phyloP scores from a whole-genome alignment of 2,329 filamentous ascomycete species.

The Ophiocordyceps camponoti-rufipedis region DNA sequence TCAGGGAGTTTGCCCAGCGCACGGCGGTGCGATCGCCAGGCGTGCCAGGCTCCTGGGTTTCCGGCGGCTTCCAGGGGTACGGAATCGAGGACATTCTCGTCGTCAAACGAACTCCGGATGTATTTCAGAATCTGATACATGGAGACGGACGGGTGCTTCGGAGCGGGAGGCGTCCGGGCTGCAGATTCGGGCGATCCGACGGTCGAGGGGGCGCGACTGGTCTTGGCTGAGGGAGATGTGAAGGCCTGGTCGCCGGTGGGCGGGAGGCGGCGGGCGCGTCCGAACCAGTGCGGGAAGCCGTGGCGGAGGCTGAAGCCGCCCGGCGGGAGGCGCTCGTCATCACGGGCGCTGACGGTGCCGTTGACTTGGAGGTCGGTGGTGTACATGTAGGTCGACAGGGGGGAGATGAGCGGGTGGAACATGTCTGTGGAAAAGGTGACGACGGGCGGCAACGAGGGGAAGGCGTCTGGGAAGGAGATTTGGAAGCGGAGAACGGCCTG shows the following conservation, averaged over 20 bases:
- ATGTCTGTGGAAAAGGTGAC: constrained; percentile 84
- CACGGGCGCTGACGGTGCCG: constrained; percentile 65
- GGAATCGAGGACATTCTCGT: constrained; percentile 57
- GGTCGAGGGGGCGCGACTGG: constrained; percentile 3
- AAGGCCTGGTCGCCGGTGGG: constrained; percentile 15
- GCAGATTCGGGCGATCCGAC: constrained; percentile 13
- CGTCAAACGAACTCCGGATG: constrained; percentile 64
- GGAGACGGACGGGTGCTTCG: constrained; percentile 27
- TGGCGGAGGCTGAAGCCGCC: constrained; percentile 82
- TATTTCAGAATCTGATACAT: constrained; percentile 60
- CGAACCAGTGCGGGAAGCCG: constrained; percentile 83
- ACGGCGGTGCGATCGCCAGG: constrained; percentile 59
- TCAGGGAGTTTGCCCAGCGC: constrained; percentile 11
- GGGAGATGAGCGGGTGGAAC: constrained; percentile 85
- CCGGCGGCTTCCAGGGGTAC: constrained; percentile 68
- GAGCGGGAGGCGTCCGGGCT: constrained; percentile 13
- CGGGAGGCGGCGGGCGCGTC: constrained; percentile 29
- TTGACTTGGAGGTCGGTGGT: constrained; percentile 58
- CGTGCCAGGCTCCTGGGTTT: constrained; percentile 85
- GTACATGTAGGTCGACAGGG: constrained; percentile 88
- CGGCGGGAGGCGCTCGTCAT: constrained; percentile 67
- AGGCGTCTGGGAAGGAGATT: constrained; percentile 67
- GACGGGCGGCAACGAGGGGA: constrained; percentile 62
- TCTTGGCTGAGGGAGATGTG: constrained; percentile 9
- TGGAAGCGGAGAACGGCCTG: constrained; percentile 79